Evolutionary conservation across 2,329 filamentous ascomycete genomes (phyloP).

Genomic region (Sporothrix protearum): DNA sequence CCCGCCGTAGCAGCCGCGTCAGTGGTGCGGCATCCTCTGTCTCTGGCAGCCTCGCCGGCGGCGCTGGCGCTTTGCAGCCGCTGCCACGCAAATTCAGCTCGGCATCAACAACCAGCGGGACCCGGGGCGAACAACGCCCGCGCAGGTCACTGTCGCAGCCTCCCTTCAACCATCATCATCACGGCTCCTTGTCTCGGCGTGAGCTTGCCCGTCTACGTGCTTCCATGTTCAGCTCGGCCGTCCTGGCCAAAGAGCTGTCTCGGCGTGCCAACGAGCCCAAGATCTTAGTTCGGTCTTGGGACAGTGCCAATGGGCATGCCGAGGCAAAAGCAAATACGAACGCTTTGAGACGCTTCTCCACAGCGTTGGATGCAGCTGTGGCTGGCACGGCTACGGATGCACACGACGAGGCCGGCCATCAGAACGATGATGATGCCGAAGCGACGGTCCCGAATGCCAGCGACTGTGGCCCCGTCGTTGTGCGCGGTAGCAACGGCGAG

Average conservation of each 20-base stretch:
- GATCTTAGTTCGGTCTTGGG: slow-evolving; percentile 34
- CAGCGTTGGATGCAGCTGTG: neutral
- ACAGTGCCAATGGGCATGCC: slow-evolving; percentile 27
- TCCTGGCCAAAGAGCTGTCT: slow-evolving; percentile 80
- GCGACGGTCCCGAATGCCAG: neutral
- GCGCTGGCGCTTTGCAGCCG: slow-evolving; percentile 17
- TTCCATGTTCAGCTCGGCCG: slow-evolving; percentile 76
- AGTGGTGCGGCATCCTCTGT: neutral
- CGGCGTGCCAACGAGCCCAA: slow-evolving; percentile 56
- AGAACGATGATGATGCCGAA: neutral
- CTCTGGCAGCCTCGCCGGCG: neutral
- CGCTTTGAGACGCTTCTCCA: neutral
- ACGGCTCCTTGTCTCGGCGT: slow-evolving; percentile 42
- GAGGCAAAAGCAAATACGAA: slow-evolving; percentile 27
- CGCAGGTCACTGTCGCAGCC: slow-evolving; percentile 31
- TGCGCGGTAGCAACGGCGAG: slow-evolving; percentile 21
- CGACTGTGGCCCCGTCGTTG: neutral
- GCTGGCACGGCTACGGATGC: slow-evolving; percentile 29
- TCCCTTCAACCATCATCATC: neutral
- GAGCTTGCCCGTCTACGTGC: slow-evolving; percentile 77
- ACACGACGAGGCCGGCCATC: slow-evolving; percentile 24
- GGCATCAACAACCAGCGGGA: neutral
- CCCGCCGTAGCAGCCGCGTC: slow-evolving; percentile 22
- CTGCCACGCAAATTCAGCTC: slow-evolving; percentile 28
- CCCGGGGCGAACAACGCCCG: slow-evolving; percentile 36